Conservation (phyloP, 495 filamentous ascomycete species). For the Paragyromitra xinjiangensis region DNA sequence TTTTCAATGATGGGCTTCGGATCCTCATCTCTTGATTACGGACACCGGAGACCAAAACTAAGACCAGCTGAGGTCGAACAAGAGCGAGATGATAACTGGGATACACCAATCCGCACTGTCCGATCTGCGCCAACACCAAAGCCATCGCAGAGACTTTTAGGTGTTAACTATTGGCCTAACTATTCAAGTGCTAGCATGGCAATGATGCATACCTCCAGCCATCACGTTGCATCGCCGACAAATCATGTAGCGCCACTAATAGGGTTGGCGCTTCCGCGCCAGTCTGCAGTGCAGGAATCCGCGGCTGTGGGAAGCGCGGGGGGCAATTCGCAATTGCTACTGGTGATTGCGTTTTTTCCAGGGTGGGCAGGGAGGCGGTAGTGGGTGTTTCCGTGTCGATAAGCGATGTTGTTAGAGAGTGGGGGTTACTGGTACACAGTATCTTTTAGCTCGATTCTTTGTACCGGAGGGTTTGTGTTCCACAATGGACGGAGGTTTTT, state of each 20-base stretch:
- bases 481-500: background rate
- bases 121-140: background rate
- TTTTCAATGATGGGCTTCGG: background rate
- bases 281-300: background rate
- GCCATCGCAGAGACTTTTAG: background rate
- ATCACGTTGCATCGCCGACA: background rate
- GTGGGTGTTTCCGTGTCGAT: background rate
- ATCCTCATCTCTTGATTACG: background rate
- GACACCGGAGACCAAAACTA: background rate
- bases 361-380: background rate
- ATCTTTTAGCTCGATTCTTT: background rate
- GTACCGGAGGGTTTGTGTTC: background rate
- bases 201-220: background rate
- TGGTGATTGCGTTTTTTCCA: background rate
- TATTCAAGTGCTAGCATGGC: background rate
- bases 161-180: background rate
- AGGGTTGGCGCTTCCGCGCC: background rate
- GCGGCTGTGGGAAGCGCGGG: slow-evolving; percentile 11
- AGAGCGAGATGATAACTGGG: background rate
- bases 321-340: background rate
- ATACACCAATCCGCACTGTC: background rate
- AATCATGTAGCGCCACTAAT: background rate
- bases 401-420: background rate
- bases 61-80: background rate
- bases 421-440: background rate